Base-by-base conservation (phyloP, 441 rosid species). In the Capsella rubella region DNA sequence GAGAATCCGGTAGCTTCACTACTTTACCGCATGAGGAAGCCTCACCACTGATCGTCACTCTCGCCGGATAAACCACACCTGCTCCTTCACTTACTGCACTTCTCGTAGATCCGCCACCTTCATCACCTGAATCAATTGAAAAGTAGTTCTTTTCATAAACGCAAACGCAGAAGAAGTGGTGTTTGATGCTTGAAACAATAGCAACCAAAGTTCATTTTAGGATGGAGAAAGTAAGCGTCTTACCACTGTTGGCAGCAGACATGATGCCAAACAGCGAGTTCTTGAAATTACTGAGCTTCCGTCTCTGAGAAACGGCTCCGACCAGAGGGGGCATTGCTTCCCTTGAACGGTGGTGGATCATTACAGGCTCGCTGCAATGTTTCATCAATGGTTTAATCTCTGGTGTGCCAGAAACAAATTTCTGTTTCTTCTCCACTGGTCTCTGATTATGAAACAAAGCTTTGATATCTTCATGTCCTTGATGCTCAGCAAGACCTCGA, bases 401-500 rank as follows among this genome's bases (percentile, higher is more conserved):
- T 71, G 60, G 73, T 63, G 16, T 75, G 34, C 56, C 71, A 61
- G 64, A 69, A 8, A 54, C 78, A 35, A 77, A 37, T 35, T 58
- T 65, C 2, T 78, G 68, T 43, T 65, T 55, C 62, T 67, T 68
- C 80, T 56, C 77, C 54, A 15, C 69, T 60, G 79, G 72, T 71
- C 60, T 75, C 34, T 67, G 57, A 11, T 56, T 76, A 15, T 77
- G 74, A 29, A 92, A 77, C 64, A 92, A 27, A 40, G 28, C 31
- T 69, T 81, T 76, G 47, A 89, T 89, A 46, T 89, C 92, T 70
- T 87, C 92, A 18, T 81, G 87, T 55, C 96, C 94, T 82, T 92
- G 97, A 64, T 95, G 95, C 69, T 91, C 95, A 4, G 94, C 94
- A 60, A 95, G 78, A 55, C 66, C 87, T 76, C 86, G 83, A 15